Evolutionary conservation across 2,329 filamentous ascomycete genomes (phyloP), one percentile per base, ranked within the genome.

Genomic region (Neonectria ditissima): DNA sequence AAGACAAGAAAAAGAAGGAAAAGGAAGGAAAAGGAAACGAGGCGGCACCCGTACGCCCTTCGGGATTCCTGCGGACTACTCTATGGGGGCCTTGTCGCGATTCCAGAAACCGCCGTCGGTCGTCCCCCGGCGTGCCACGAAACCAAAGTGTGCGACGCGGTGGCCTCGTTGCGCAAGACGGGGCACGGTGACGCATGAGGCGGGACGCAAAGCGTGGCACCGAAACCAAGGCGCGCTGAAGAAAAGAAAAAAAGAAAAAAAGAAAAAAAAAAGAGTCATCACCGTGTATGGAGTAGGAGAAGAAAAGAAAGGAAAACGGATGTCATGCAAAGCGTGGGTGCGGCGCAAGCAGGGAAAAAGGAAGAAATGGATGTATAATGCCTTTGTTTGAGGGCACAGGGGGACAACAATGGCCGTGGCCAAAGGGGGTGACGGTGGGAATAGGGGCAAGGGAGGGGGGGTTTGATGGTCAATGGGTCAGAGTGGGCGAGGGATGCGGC

Each of bases 31-130:
- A 30, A 30, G 24, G n/a, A 45, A 44, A 44, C 13, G 18, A 55
- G 44, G 41, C 18, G n/a, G 47, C 47, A n/a, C 26, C 11, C 5
- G 26, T 34, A 14, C n/a, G 28, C n/a, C 47, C 11, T 18, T 30
- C 26, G 16, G 22, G n/a, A 18, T 30, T 5, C 18, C 24, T 20
- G 18, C 61, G 63, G 59, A 64, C 59, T 72, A 37, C 70, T 67
- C 47, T 68, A 70, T 68, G 54, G 26, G 65, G 70, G 24, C 48
- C 59, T 66, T 65, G 70, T 73, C 66, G 70, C 70, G 70, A 73
- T 60, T 67, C 58, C 58, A 60, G 52, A 57, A 53, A 53, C 22
- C 66, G 57, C 67, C 61, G 61, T 37, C 34, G 43, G 50, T 20
- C 55, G 50, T 20, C 55, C 39, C 44, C 51, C 58, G 58, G 50